Conservation (phyloP, 2,329 filamentous ascomycete genomes). For the Xylaria sp. region DNA sequence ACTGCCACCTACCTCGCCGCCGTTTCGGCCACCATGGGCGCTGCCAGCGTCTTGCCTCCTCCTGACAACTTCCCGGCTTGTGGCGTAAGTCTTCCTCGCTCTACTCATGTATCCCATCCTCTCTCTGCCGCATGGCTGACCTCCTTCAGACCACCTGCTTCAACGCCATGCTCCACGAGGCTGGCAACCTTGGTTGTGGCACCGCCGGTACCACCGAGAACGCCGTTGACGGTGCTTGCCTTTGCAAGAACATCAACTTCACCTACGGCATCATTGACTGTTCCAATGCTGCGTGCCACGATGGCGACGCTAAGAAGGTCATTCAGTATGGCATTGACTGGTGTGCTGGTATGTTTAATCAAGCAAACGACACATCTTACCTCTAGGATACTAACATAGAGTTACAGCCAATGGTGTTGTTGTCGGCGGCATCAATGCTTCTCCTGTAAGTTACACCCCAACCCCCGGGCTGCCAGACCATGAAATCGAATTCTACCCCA, state of each 20-base stretch:
- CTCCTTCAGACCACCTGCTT: conserved; percentile 41
- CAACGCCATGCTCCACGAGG: conserved; percentile 47
- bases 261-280: conserved; percentile 36
- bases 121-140: conserved; percentile 1
- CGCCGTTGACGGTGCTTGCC: conserved; percentile 33
- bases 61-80: conserved; percentile 42
- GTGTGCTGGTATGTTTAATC: conserved; percentile 27
- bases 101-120: background rate
- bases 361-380: background rate
- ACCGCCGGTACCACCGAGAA: conserved; percentile 20
- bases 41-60: conserved; percentile 38
- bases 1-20: conserved; percentile 38
- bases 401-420: conserved; percentile 23
- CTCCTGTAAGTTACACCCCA: conserved; percentile 9
- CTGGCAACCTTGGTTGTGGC: conserved; percentile 42
- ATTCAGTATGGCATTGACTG: conserved; percentile 29
- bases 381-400: conserved; percentile 8
- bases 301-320: conserved; percentile 19
- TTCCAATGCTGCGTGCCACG: conserved; percentile 24
- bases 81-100: conserved; percentile 42
- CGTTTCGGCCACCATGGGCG: conserved; percentile 37
- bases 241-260: conserved; percentile 39
- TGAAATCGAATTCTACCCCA: background rate
- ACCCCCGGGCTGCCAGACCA: background rate
- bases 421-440: conserved; percentile 15